phyloP scores from a whole-genome alignment of 1,139 yeast genomes.

The Kodamaea anthophila region DNA sequence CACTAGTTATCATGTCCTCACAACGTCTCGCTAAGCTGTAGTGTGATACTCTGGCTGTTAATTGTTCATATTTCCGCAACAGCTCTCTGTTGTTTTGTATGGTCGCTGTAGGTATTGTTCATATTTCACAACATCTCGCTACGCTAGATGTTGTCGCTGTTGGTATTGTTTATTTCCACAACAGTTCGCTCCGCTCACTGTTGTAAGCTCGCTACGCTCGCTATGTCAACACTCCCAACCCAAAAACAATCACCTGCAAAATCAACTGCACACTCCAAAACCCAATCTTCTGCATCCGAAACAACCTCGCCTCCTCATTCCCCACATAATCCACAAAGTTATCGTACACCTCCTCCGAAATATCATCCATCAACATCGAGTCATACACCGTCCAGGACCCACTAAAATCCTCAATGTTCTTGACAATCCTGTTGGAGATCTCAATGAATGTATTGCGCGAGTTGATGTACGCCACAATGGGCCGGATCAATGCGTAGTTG shows the following conservation, averaged over 20 bases:
- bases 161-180: no score
- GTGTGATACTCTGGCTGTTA: no score
- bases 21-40: no score
- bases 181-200: no score
- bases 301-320: constrained; percentile 71
- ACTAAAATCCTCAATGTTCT: constrained; percentile 73
- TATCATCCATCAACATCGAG: constrained; percentile 83
- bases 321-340: constrained; percentile 85
- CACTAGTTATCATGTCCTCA: no score
- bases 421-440: constrained; percentile 76
- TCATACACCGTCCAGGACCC: constrained; percentile 98
- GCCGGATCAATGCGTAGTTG: constrained; percentile 86
- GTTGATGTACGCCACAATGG: constrained; percentile 92
- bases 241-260: constrained; percentile 74
- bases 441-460: constrained; percentile 87
- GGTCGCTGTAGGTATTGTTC: no score
- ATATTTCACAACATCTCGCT: no score
- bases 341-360: constrained; percentile 84
- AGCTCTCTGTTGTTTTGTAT: no score
- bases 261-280: constrained; percentile 89
- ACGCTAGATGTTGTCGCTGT: no score
- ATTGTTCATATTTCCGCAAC: no score
- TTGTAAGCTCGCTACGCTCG: neutral
- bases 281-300: constrained; percentile 76
- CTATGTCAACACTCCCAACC: constrained; percentile 52